Conservation (phyloP, 2,329 filamentous ascomycete genomes). For the Xylariaceae sp. region DNA sequence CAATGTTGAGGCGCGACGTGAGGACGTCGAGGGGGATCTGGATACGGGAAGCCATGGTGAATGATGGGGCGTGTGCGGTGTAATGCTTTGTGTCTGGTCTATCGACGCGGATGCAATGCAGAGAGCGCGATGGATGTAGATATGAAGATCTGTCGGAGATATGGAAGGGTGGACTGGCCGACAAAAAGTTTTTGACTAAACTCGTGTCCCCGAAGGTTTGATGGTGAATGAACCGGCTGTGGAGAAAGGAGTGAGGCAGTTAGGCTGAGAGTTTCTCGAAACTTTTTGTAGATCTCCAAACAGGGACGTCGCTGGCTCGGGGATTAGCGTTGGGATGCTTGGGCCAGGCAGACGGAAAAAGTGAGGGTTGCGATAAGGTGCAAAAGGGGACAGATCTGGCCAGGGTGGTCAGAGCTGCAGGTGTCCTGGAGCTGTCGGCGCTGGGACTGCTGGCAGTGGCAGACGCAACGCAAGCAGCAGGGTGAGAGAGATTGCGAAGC, state of each 20-base stretch:
- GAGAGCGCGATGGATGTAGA: too few species aligned
- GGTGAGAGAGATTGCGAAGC: too few species aligned
- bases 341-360: too few species aligned
- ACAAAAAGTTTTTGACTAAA: constrained; percentile 2
- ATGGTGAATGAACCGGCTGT: not conserved
- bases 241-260: constrained; percentile 12
- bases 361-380: too few species aligned
- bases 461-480: too few species aligned
- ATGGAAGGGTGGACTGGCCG: not conserved
- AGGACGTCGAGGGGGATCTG: constrained; percentile 89
- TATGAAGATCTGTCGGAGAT: not conserved
- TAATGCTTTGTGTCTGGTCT: too few species aligned
- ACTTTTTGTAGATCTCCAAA: too few species aligned
- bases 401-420: too few species aligned
- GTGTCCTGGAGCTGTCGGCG: too few species aligned
- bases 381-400: too few species aligned
- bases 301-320: constrained; percentile 1
- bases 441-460: too few species aligned
- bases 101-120: too few species aligned
- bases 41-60: constrained; percentile 71
- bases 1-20: constrained; percentile 84
- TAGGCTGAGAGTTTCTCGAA: not conserved
- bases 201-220: constrained; percentile 3
- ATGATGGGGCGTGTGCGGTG: not conserved
- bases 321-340: not conserved